Base-by-base conservation (phyloP, 2,329 filamentous ascomycete genomes). In the Simplicillium aogashimaense region DNA sequence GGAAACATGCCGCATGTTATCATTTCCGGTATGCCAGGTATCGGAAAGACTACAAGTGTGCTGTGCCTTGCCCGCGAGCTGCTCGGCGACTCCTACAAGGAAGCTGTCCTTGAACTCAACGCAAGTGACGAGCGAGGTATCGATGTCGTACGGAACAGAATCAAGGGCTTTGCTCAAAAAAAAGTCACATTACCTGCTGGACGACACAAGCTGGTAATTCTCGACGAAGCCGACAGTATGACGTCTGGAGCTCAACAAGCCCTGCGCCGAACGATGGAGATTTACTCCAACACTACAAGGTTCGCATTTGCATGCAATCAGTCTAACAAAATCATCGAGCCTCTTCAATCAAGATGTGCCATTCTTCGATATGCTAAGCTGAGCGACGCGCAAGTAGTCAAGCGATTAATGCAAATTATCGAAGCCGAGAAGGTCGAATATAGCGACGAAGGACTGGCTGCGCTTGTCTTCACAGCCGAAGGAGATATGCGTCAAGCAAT, bases 1-100 rank as follows among this genome's bases (percentile, higher is more conserved):
- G 92, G 92, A 52, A 98, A 98, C 65, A 95, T 98, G 89, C 92
- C 92, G 3, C 92, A 98, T 65, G 79, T 98, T 55, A 97, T 98
- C 64, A 97, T 98, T 55, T 95, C 87, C n/a, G 92, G 92, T 44
- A 97, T 95, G 88, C 92, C 92, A 15, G 92, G 92, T 56, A 98
- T 97, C 55, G 92, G 92, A 62, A 98, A 98, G 70, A 98, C 92
- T 4, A 97, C 92, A 1, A 95, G 88, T 41, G 82, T 98, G 41
- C 69, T 97, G 45, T 97, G 92, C 58, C 77, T 98, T 36, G 92
- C 92, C 14, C 78, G 90, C 44, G 90, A 97, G 59, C 66, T 98
- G 44, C 72, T 98, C 2, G 92, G 92, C 8, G 85, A 94, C 56
- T 76, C 86, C 25, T 98, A 97, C 71, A 97, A 95, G 64, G 92